phyloP scores from a whole-genome alignment of 176 grass and related monocot genomes.

The Oryza meyeriana region DNA sequence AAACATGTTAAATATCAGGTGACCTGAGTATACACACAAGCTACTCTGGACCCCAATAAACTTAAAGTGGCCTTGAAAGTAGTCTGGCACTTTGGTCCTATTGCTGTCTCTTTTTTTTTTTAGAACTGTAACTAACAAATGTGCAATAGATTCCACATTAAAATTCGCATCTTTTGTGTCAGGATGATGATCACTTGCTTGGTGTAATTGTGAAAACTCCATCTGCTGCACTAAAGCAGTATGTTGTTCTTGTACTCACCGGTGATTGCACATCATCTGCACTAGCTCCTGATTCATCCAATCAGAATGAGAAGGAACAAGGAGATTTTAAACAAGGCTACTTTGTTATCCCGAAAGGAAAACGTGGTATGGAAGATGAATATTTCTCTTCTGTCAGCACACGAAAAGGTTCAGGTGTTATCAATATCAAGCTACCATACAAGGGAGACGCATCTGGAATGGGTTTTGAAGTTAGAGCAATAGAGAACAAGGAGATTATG shows the following conservation, averaged over 20 bases:
- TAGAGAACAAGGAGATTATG: conserved; percentile 79
- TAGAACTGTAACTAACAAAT: background rate
- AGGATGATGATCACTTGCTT: conserved; percentile 94
- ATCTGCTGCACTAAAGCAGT: conserved; percentile 55
- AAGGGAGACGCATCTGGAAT: conserved; percentile 59
- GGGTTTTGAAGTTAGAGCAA: conserved; percentile 73
- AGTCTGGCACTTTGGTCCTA: background rate
- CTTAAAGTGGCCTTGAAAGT: background rate
- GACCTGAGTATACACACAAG: conserved; percentile 1
- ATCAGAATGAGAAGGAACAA: conserved; percentile 51
- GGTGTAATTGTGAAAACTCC: conserved; percentile 77
- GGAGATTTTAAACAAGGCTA: conserved; percentile 63
- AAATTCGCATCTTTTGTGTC: conserved; percentile 33
- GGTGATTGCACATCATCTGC: conserved; percentile 61
- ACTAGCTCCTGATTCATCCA: conserved; percentile 23
- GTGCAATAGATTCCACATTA: conserved; percentile 17
- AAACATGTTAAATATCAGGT: conserved; percentile 1
- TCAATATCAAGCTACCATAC: conserved; percentile 78
- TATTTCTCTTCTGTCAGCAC: conserved; percentile 67
- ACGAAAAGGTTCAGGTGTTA: conserved; percentile 66
- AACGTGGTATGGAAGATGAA: conserved; percentile 83
- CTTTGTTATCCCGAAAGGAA: conserved; percentile 88
- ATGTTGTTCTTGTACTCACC: conserved; percentile 73
- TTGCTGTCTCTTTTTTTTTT: conserved; percentile 8
- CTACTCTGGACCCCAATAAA: conserved; percentile 6